phyloP scores from a whole-genome alignment of 1,284 basidiomycete genomes.

The Moesziomyces antarcticus region DNA sequence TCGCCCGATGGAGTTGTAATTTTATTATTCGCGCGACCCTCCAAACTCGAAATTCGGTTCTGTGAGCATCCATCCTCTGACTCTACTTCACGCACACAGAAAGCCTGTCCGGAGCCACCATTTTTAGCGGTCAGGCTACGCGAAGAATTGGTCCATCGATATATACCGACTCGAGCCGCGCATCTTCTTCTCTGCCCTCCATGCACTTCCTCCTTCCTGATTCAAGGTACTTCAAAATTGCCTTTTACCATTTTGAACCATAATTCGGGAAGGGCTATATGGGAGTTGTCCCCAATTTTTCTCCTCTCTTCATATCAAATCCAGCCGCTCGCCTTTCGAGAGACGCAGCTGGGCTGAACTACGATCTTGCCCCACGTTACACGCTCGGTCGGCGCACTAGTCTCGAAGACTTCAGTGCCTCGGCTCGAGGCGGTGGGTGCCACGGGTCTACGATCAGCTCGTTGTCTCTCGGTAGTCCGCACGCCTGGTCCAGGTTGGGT shows the following conservation, averaged over 20 bases:
- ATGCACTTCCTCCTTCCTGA: constrained; percentile 53
- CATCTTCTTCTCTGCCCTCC: constrained; percentile 1
- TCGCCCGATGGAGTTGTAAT: constrained; percentile 23
- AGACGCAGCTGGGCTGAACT: no score
- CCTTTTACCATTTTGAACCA: constrained; percentile 61
- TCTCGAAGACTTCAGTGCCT: constrained; percentile 22
- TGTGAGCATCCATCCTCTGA: background rate
- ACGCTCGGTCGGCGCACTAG: constrained; percentile 1
- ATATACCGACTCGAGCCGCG: constrained; percentile 6
- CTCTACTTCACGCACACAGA: no score
- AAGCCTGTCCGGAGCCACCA: background rate
- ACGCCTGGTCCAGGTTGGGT: constrained; percentile 17
- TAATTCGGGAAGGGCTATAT: constrained; percentile 49
- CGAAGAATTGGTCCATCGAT: constrained; percentile 10
- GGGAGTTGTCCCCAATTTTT: constrained; percentile 56
- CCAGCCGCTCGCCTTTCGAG: constrained; percentile 27
- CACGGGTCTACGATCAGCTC: background rate
- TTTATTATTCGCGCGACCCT: background rate
- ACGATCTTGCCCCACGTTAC: background rate
- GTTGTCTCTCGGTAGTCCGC: constrained; percentile 18
- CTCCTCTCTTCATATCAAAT: constrained; percentile 20
- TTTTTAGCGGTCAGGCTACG: constrained; percentile 1
- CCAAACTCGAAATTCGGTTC: background rate
- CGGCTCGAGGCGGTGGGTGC: background rate
- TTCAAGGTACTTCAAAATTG: constrained; percentile 57